These are phyloP conservation scores for Psidium friedrichsthalianum DNA, from an alignment of 345 rosid species.

Conservation along the genomic window DNA sequence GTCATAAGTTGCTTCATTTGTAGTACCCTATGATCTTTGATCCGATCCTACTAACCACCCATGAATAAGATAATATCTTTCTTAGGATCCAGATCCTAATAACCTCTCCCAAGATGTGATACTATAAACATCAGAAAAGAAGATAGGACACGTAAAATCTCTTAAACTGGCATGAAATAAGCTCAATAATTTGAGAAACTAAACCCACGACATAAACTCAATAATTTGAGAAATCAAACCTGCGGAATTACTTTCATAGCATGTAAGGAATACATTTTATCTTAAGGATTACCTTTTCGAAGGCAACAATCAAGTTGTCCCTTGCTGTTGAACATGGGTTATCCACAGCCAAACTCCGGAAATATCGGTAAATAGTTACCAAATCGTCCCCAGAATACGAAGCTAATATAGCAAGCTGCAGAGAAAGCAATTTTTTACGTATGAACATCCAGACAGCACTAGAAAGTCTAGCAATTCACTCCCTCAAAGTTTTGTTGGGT, in stretches of 20 bases:
- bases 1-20: neutral
- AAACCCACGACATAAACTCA: neutral
- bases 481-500: neutral
- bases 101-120: neutral
- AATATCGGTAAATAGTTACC: slow-evolving; percentile 75
- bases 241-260: neutral
- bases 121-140: neutral
- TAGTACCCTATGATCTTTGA: neutral
- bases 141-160: neutral
- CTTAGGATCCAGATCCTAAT: neutral
- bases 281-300: slow-evolving; percentile 62
- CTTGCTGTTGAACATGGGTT: slow-evolving; percentile 91
- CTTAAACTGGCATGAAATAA: neutral
- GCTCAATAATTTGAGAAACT: neutral
- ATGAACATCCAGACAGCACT: neutral
- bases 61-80: neutral
- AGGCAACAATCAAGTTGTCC: slow-evolving; percentile 92
- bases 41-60: neutral
- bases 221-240: neutral
- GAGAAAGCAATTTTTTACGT: neutral
- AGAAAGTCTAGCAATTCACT: neutral
- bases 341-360: slow-evolving; percentile 91
- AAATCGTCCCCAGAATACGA: slow-evolving; percentile 83
- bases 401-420: slow-evolving; percentile 93
- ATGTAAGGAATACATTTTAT: neutral